Evolutionary conservation across 1,284 basidiomycete species (phyloP).

Genomic region (Lignosus rhinocerotis): DNA sequence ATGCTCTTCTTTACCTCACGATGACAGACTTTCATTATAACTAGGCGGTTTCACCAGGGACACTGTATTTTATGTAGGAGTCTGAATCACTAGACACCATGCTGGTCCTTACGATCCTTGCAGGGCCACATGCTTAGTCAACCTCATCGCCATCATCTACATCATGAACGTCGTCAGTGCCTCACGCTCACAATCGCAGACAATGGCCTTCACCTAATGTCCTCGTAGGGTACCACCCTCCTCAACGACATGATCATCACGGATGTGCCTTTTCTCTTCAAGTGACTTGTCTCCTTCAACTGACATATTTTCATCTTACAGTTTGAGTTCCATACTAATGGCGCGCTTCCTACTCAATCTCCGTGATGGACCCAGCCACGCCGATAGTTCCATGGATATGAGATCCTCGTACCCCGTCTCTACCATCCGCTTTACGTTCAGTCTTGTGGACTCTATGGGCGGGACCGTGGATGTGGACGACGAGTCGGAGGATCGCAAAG

Average conservation of each 20-base stretch:
- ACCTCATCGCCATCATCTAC: conserved; percentile 17
- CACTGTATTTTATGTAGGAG: conserved; percentile 21
- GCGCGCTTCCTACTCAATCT: conserved; percentile 24
- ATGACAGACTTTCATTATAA: no score
- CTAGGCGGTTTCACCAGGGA: neutral
- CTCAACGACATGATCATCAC: conserved; percentile 22
- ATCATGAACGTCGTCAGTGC: conserved; percentile 10
- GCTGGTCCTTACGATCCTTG: neutral
- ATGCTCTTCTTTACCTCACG: neutral
- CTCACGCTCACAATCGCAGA: no score
- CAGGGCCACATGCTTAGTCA: conserved; percentile 18
- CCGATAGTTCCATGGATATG: neutral
- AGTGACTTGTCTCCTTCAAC: neutral
- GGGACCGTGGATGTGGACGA: neutral
- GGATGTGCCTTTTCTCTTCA: neutral
- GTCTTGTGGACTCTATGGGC: conserved; percentile 1
- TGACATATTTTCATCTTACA: neutral
- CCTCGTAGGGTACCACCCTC: conserved; percentile 13
- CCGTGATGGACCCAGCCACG: conserved; percentile 11
- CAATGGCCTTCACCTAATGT: neutral
- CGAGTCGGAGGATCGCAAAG: neutral
- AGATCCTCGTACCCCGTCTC: neutral
- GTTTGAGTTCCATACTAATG: conserved; percentile 21
- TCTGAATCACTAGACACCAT: neutral
- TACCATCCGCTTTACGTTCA: neutral